Evolutionary conservation across 768 basidiomycete species (phyloP), one percentile per base, ranked within the genome.

Genomic region (Neoboletus brunneissimus): DNA sequence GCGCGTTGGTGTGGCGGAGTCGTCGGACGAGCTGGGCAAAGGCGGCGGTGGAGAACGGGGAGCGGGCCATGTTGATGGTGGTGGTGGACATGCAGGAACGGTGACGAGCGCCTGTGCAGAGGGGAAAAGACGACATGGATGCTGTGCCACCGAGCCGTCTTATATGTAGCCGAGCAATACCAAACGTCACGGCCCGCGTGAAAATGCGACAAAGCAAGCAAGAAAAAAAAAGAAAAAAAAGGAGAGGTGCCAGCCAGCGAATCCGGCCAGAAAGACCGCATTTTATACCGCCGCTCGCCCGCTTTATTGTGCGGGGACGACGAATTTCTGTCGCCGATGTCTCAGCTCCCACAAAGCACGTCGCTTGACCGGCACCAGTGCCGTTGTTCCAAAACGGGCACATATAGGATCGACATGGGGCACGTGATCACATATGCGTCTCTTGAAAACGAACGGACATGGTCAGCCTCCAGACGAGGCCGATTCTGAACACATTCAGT

Each of bases 1-100:
- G 76, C 1, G 61, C 65, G 67, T 82, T 83, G 34, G 83, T 75
- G 40, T 65, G 64, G 29, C 74, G 76, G 37, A 83, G 73, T 45
- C 75, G 77, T 42, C 61, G 51, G 48, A 75, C 64, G 67, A 84
- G 72, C 61, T 77, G 73, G 11, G 62, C 64, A 56, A 76, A 64
- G 35, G 63, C 60, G 23, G 63, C 48, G 43, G 60, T 69, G 64
- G 65, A 72, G 48, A 67, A 70, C 25, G 58, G 60, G 53, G 62
- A 74, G 54, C 65, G 62, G 38, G 54, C 54, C 66, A 62, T 64
- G 37, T 29, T n/a, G 23, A 16, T 5, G 29, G 27, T 18, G 47
- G 22, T 12, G 40, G 55, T 25, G 34, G 63, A 56, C 60, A 64
- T 65, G 9, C 35, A 50, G 34, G 5, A n/a, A 29, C 11, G 27